Evolutionary conservation across 176 grass and related monocot species (phyloP), one percentile per base, ranked within the genome.

Genomic region (Coix lacrymajobi): DNA sequence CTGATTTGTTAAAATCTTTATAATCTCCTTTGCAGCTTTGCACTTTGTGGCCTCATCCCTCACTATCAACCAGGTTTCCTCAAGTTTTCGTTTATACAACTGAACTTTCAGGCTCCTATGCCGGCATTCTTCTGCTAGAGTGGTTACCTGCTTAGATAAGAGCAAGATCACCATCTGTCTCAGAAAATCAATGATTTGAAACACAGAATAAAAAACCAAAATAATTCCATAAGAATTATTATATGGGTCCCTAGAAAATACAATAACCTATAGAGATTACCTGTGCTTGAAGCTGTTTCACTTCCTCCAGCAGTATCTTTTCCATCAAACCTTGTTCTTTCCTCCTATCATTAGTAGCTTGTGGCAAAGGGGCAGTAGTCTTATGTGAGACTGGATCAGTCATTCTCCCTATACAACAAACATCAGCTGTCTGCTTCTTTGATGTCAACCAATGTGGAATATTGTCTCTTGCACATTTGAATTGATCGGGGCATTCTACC

Each of bases 1-100:
- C 96, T 99, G 93, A 87, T 88, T 92, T 2, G 91, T 86, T 66
- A 99, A 83, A 76, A 94, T 73, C 33, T 96, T 96, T 79, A 99
- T 92, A 79, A 96, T 87, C 25, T 93, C 91, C 75, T 96, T 89
- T 62, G 93, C 93, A 79, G 93, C 85, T 89, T 96, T 96, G 83
- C 85, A 96, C 48, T 94, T 99, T 78, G 89, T 86, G 66, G 96
- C 87, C 84, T 99, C 91, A 85, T 96, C 83, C 77, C 75, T 94
- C 41, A 78, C 85, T 78, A 85, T 69, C 40, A 87, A 85, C 89
- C 76, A 99, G 19, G 91, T 96, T 83, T 99, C 93, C 77, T 99
- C 89, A 11, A 99, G 91, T 90, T 92, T 92, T 36, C 37, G 66
- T 94, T 93, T 94, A 85, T 90, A 93, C 38, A 90, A 69, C 65